These are phyloP conservation scores for Termitomyces sp. DNA, from an alignment of 768 basidiomycete genomes.

Conservation along the genomic window DNA sequence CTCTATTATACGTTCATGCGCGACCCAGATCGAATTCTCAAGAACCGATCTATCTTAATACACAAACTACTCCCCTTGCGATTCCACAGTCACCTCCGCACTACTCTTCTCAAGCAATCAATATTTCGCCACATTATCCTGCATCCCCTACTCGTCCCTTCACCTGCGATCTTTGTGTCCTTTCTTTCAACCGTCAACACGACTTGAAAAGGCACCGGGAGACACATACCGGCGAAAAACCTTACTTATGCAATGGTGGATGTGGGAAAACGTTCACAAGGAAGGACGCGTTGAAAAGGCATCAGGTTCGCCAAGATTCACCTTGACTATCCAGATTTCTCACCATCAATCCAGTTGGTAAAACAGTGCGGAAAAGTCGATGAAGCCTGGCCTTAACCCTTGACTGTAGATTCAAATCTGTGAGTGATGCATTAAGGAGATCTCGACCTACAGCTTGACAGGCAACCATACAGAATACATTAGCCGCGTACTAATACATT, in stretches of 20 bases:
- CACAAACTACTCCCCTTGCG: slow-evolving; percentile 10
- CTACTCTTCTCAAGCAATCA: slow-evolving; percentile 26
- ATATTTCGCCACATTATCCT: slow-evolving; percentile 47
- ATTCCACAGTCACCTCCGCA: slow-evolving; percentile 16
- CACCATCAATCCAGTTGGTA: slow-evolving; percentile 50
- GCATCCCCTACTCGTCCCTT: slow-evolving; percentile 61
- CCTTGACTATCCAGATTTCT: slow-evolving; percentile 8
- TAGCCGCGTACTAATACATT: slow-evolving; percentile 7
- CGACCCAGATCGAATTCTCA: slow-evolving; percentile 45
- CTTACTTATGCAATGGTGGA: slow-evolving; percentile 77
- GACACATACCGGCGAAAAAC: slow-evolving; percentile 84
- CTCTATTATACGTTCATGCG: slow-evolving; percentile 26
- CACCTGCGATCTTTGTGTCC: slow-evolving; percentile 67
- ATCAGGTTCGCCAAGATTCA: slow-evolving; percentile 53
- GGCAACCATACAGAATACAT: slow-evolving; percentile 5
- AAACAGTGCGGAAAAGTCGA: slow-evolving; percentile 77
- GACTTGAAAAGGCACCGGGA: slow-evolving; percentile 83
- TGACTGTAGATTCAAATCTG: background rate
- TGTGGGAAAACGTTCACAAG: slow-evolving; percentile 87
- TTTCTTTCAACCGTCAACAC: slow-evolving; percentile 85
- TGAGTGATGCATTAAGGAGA: background rate
- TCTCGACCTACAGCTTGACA: background rate
- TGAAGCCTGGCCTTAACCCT: slow-evolving; percentile 36
- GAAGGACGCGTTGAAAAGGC: slow-evolving; percentile 83
- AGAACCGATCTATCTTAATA: slow-evolving; percentile 20